Base-by-base conservation (phyloP, 768 basidiomycete genomes). In the Albatrellus ellisii region DNA sequence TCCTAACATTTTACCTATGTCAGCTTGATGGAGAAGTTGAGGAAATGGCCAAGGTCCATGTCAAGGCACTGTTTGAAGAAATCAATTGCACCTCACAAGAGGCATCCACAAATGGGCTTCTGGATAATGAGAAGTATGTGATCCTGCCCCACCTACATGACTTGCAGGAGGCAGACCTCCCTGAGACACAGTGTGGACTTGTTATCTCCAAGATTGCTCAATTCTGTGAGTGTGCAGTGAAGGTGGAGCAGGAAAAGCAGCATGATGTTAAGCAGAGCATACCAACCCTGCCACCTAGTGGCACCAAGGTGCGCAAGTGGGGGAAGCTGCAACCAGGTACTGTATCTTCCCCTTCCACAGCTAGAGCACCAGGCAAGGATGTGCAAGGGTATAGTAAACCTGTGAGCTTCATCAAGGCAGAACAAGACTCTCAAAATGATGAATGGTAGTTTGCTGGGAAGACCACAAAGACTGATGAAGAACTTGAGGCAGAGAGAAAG, bases 141-240 rank as follows among this genome's bases (percentile, higher is more conserved):
- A 88, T 95, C 33, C 90, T 90, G 20, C 86, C 88, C 15, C 95
- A 99, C 62, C 72, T 98, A 15, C 88, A 89, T 61, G 95, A 98
- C 62, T 70, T 99, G 32, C 85, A 90, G 56, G 91, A 95, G 63
- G n/a, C n/a, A n/a, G n/a, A n/a, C n/a, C n/a, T n/a, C n/a, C n/a
- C n/a, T n/a, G 95, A 99, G 64, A 87, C 87, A 0, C 77, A 76
- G 53, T 82, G 94, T 26, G 89, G 85, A 5, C 79, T 91, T 41
- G 91, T 98, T 46, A 86, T 97, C 48, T 88, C 86, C 24, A 91
- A 97, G 57, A 99, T 99, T 46, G 90, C 91, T 0, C 81, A 89
- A 52, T 99, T 99, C 61, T 76, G 95, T 44, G 91, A 97, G 62
- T 77, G 87, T 17, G 87, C 91, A 0, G 89, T 87, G 7, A 92